These are phyloP conservation scores for Ceratocystis papillata DNA, from an alignment of 2,329 filamentous ascomycete species.

Conservation along the genomic window DNA sequence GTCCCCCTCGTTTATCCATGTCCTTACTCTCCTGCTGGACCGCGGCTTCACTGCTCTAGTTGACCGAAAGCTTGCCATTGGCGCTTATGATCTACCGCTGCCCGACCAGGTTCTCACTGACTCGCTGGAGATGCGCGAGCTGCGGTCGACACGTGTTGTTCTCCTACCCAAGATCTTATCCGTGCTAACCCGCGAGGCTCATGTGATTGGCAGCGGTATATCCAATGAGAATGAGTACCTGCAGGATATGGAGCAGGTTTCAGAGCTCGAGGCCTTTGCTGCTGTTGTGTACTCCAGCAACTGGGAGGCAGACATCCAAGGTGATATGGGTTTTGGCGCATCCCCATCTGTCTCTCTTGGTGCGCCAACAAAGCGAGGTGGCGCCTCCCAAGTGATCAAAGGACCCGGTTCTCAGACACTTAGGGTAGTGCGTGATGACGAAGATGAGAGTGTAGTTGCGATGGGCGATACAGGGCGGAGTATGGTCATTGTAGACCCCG, in stretches of 20 bases:
- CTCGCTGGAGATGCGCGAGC: constrained; percentile 30
- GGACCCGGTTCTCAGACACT: background rate
- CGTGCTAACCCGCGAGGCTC: constrained; percentile 80
- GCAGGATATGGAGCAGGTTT: constrained; percentile 62
- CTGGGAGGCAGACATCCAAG: constrained; percentile 56
- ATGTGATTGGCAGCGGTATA: constrained; percentile 71
- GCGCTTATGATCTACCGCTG: constrained; percentile 55
- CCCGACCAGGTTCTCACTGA: constrained; percentile 21
- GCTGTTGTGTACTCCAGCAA: constrained; percentile 83
- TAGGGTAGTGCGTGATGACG: constrained; percentile 24
- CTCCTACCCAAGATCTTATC: constrained; percentile 78
- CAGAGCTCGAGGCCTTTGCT: constrained; percentile 70
- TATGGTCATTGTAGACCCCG: constrained; percentile 27
- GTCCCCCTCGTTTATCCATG: constrained; percentile 78
- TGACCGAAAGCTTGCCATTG: constrained; percentile 66
- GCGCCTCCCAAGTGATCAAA: background rate
- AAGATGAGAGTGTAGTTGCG: constrained; percentile 45
- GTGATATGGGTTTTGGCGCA: constrained; percentile 31
- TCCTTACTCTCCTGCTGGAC: constrained; percentile 77
- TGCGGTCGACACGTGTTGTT: constrained; percentile 49
- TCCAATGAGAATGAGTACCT: constrained; percentile 62
- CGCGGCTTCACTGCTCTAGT: constrained; percentile 75
- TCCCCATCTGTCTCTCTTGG: constrained; percentile 22
- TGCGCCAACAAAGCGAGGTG: background rate
- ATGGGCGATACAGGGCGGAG: constrained; percentile 35